Evolutionary conservation across 805 yeast species (phyloP).

Genomic region (Hanseniaspora guilliermondii): DNA sequence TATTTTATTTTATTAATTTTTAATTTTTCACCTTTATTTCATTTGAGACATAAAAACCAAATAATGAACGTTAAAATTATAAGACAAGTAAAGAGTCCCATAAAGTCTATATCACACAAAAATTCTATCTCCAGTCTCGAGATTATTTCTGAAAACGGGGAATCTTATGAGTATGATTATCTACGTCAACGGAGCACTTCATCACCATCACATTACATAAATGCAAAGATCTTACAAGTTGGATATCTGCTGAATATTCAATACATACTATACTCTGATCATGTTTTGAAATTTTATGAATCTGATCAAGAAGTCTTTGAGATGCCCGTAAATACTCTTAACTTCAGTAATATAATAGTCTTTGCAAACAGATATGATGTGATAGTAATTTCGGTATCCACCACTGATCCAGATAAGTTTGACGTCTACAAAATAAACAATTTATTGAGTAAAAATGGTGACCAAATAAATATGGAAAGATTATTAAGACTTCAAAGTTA

Average conservation of each 20-base stretch:
- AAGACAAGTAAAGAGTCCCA: neutral
- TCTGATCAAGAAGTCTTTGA: neutral
- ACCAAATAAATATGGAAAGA: neutral
- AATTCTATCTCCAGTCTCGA: neutral
- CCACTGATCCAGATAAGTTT: conserved; percentile 9
- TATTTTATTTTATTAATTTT: neutral
- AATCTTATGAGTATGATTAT: neutral
- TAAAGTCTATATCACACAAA: neutral
- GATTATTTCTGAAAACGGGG: neutral
- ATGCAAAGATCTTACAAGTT: neutral
- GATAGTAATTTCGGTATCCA: conserved; percentile 1
- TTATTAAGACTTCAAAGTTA: neutral
- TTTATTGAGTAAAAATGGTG: neutral
- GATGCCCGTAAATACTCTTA: conserved; percentile 9
- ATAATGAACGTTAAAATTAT: neutral
- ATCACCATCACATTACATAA: neutral
- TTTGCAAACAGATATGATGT: neutral
- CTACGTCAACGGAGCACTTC: neutral
- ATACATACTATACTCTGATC: neutral
- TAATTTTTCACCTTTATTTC: neutral
- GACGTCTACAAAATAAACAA: neutral
- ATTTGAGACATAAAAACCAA: neutral
- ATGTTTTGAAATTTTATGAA: neutral
- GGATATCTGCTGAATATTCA: neutral
- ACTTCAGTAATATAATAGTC: conserved; percentile 6